Base-by-base conservation (phyloP, 495 filamentous ascomycete genomes). In the Aspergillus nidulans region DNA sequence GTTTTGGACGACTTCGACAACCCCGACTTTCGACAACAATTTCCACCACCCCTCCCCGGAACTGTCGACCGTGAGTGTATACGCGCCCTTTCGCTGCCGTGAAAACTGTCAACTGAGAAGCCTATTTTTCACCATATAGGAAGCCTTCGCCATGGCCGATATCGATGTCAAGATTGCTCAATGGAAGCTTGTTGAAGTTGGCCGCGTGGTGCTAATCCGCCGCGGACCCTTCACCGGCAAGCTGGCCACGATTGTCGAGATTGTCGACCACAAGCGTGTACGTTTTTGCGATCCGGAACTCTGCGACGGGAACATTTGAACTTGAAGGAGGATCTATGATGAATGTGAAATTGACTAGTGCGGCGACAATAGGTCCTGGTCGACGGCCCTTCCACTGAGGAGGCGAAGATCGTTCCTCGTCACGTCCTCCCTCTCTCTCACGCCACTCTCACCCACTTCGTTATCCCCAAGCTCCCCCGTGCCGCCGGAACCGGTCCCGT, bases 241-340 rank as follows among this genome's bases (percentile, higher is more conserved):
- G 75, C 84, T 97, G 59, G 95, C 91, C 59, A 78, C 83, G 68
- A 94, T 99, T 72, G 91, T 97, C 75, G 91, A 97, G 85, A 96
- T 99, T 75, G 92, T 97, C 77, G 95, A 97, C 78, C 94, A 99
- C 88, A 96, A 96, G 84, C 90, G 94, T 76, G 94, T 97, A 95
- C 70, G 92, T 88, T 58, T 57, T 26, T 44, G 36, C 49, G 49
- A 40, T 32, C 16, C 40, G 44, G 56, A 59, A 56, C 19, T 38
- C 48, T 52, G 52, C 21, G 43, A 24, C 50, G 48, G 52, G 55
- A 23, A 36, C 15, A 45, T 9, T 32, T 24, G 19, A n/a, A 42
- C n/a, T n/a, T n/a, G 20, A 32, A 32, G 20, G 47, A 32, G 18
- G 38, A 30, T 34, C 28, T n/a, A 42, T 43, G 26, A 48, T 16